phyloP scores from a whole-genome alignment of 2,329 filamentous ascomycete genomes.

The Aspergillus pseudoglaucus region DNA sequence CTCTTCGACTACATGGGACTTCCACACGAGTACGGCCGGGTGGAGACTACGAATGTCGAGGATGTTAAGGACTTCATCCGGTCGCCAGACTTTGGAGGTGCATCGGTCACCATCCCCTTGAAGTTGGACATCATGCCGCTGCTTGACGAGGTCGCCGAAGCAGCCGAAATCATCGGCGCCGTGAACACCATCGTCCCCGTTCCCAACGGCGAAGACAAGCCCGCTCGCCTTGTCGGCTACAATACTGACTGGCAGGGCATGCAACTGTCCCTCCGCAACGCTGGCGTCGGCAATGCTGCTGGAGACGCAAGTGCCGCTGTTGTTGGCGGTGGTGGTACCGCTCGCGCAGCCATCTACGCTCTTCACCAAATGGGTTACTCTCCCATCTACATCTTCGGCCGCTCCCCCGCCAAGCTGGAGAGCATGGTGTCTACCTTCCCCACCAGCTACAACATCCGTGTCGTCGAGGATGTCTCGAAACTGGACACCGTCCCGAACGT shows the following conservation, averaged over 20 bases:
- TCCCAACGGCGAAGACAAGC: constrained; percentile 36
- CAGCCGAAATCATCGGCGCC: constrained; percentile 78
- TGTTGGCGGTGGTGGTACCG: constrained; percentile 85
- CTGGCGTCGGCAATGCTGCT: constrained; percentile 50
- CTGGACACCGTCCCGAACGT: constrained; percentile 57
- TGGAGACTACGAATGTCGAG: constrained; percentile 64
- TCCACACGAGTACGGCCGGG: constrained; percentile 70
- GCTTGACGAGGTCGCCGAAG: constrained; percentile 71
- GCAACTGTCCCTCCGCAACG: constrained; percentile 66
- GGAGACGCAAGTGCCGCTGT: constrained; percentile 60
- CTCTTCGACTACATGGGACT: constrained; percentile 72
- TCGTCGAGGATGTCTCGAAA: constrained; percentile 52
- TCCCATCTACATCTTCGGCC: constrained; percentile 81
- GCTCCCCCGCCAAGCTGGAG: constrained; percentile 62
- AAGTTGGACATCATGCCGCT: constrained; percentile 81
- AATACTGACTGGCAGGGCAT: constrained; percentile 98
- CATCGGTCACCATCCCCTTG: constrained; percentile 90
- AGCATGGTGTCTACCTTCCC: constrained; percentile 68
- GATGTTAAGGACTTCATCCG: constrained; percentile 62
- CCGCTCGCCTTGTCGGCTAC: constrained; percentile 62
- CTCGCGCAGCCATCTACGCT: constrained; percentile 83
- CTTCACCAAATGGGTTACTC: constrained; percentile 75
- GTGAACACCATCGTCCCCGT: constrained; percentile 85
- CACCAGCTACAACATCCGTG: constrained; percentile 59
- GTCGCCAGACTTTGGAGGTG: constrained; percentile 74